Evolutionary conservation across 1,284 basidiomycete genomes (phyloP).

Genomic region (Termitomyces sp.): DNA sequence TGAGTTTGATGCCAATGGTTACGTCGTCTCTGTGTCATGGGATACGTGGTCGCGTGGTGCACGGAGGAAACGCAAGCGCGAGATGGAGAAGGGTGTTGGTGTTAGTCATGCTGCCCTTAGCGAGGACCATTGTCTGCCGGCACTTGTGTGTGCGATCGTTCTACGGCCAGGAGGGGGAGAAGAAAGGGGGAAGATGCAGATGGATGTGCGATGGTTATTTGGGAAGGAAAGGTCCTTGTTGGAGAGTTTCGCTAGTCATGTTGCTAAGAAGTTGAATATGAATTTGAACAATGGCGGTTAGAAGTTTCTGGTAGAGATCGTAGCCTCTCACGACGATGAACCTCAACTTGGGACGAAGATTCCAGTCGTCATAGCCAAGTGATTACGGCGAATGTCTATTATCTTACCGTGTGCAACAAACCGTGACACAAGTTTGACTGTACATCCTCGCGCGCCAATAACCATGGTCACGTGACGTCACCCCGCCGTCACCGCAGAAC

Average conservation of each 20-base stretch:
- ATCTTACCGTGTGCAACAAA: too few species aligned
- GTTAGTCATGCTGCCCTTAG: slow-evolving; percentile 3
- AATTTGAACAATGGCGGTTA: too few species aligned
- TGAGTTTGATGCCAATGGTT: slow-evolving; percentile 9
- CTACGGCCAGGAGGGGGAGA: neutral
- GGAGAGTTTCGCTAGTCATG: slow-evolving; percentile 54
- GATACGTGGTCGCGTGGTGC: slow-evolving; percentile 79
- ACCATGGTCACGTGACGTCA: too few species aligned
- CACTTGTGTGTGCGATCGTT: slow-evolving; percentile 8
- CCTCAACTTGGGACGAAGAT: too few species aligned
- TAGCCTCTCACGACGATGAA: too few species aligned
- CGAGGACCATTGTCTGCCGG: neutral
- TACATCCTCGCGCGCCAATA: too few species aligned
- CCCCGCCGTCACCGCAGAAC: too few species aligned
- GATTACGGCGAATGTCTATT: slow-evolving; percentile 45
- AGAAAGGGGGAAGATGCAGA: slow-evolving; percentile 11
- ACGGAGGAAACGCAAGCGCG: slow-evolving; percentile 38
- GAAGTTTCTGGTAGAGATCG: too few species aligned
- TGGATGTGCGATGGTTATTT: slow-evolving; percentile 59
- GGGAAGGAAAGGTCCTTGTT: slow-evolving; percentile 59
- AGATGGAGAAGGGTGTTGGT: slow-evolving; percentile 10
- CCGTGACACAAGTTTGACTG: too few species aligned
- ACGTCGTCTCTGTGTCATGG: slow-evolving; percentile 39
- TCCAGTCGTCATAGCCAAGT: slow-evolving; percentile 32
- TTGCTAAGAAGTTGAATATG: slow-evolving; percentile 21